Percentiles rank a stretch among this genome's conserved stretches.
phyloP scores from a whole-genome alignment of 192 early-diverging fungal species.

The Chytriomyces sp. region DNA sequence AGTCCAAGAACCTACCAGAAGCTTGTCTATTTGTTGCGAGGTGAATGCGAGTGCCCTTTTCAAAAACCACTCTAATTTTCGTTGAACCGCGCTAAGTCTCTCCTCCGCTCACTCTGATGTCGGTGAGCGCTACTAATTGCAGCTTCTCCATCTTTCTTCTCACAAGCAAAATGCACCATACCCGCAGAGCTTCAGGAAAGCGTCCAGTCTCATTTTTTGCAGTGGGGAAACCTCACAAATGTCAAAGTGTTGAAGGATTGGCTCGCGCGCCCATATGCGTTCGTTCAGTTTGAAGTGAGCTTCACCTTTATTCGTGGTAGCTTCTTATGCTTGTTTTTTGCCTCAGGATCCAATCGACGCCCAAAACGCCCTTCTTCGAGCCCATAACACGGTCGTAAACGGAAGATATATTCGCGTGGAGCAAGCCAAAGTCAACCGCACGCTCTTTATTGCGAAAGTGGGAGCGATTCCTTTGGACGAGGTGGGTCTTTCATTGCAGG shows the following conservation, averaged over 20 bases:
- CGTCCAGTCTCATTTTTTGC: slow-evolving; percentile 60
- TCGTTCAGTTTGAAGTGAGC: slow-evolving; percentile 73
- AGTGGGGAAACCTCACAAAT: slow-evolving; percentile 66
- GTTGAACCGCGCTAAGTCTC: slow-evolving; percentile 44
- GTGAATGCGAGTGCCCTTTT: slow-evolving; percentile 35
- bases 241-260: slow-evolving; percentile 79
- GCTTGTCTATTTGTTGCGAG: slow-evolving; percentile 79
- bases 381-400: slow-evolving; percentile 67
- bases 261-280: slow-evolving; percentile 71
- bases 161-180: no score
- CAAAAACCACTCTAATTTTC: neutral
- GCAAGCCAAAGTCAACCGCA: slow-evolving; percentile 75
- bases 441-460: slow-evolving; percentile 62
- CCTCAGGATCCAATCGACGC: slow-evolving; percentile 58
- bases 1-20: slow-evolving; percentile 35
- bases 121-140: no score
- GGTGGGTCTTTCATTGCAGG: neutral
- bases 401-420: slow-evolving; percentile 75
- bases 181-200: slow-evolving; percentile 51
- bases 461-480: slow-evolving; percentile 22
- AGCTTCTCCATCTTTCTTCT: no score
- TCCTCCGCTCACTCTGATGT: slow-evolving; percentile 55
- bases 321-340: neutral
- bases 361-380: slow-evolving; percentile 58
- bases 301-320: neutral